A percentile compares a stretch with the other conserved stretches of the same genome.
Conservation (phyloP, 2,329 filamentous ascomycete genomes). For the Aureobasidium zeae region DNA sequence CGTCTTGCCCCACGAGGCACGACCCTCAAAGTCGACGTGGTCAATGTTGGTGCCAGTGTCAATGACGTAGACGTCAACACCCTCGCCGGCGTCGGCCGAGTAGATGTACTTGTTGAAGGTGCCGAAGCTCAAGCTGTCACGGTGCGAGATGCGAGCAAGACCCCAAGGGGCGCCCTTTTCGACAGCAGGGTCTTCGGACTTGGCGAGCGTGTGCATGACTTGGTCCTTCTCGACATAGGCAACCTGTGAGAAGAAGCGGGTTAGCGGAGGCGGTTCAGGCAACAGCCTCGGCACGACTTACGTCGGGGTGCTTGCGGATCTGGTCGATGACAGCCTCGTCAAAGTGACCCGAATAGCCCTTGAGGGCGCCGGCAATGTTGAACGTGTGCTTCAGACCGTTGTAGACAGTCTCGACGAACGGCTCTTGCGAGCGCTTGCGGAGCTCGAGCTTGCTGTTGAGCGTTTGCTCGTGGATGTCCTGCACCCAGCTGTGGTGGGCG, state of each 20-base stretch:
- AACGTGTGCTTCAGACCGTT: constrained; percentile 91
- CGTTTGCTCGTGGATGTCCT: constrained; percentile 65
- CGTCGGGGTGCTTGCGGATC: constrained; percentile 91
- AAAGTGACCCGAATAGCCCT: constrained; percentile 95
- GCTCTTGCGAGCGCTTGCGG: constrained; percentile 74
- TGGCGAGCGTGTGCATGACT: constrained; percentile 70
- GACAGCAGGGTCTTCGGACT: constrained; percentile 40
- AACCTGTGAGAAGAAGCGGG: constrained; percentile 50
- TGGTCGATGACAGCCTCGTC: constrained; percentile 86
- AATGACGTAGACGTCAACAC: constrained; percentile 97
- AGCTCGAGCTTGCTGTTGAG: constrained; percentile 72
- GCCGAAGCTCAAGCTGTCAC: constrained; percentile 74
- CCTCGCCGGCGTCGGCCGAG: constrained; percentile 79
- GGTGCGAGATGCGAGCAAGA: constrained; percentile 94
- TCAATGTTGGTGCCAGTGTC: constrained; percentile 92
- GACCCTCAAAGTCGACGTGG: constrained; percentile 95
- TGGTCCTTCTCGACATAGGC: constrained; percentile 95
- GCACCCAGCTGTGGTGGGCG: constrained; percentile 84
- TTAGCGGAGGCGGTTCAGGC: constrained; percentile 10
- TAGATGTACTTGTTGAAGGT: constrained; percentile 99
- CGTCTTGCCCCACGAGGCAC: constrained; percentile 94
- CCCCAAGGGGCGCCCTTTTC: constrained; percentile 98
- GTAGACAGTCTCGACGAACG: constrained; percentile 60
- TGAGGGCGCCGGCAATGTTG: constrained; percentile 73
- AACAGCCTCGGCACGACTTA: constrained; percentile 48